Conservation (phyloP, 495 filamentous ascomycete species). For the Penicillium antarcticum region DNA sequence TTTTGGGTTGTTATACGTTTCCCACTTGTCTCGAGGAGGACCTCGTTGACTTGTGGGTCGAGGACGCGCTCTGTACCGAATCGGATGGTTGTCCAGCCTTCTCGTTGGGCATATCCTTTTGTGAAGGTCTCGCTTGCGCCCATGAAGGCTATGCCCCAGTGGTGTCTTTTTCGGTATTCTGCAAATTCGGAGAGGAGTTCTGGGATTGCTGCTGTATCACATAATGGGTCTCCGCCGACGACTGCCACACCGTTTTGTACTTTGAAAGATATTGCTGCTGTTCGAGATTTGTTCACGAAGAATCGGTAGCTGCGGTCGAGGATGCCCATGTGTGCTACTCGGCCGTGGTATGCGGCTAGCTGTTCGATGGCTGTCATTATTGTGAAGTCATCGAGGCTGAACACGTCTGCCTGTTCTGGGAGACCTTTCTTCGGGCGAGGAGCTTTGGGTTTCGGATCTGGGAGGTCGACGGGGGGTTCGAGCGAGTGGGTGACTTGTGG, state of each 20-base stretch:
- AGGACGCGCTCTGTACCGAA: slow-evolving; percentile 41
- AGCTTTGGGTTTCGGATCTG: neutral
- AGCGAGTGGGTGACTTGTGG: neutral
- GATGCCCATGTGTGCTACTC: slow-evolving; percentile 44
- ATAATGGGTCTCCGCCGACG: slow-evolving; percentile 41
- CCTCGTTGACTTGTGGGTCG: slow-evolving; percentile 38
- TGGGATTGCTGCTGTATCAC: slow-evolving; percentile 16
- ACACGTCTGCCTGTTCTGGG: slow-evolving; percentile 13
- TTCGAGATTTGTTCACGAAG: slow-evolving; percentile 33
- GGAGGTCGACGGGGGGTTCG: neutral
- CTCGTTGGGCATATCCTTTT: slow-evolving; percentile 17
- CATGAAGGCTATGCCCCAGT: slow-evolving; percentile 35
- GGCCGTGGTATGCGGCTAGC: slow-evolving; percentile 31
- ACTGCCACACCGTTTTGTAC: slow-evolving; percentile 33
- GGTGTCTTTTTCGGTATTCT: slow-evolving; percentile 24
- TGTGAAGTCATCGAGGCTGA: slow-evolving; percentile 27
- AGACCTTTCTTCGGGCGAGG: neutral
- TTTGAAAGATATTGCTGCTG: slow-evolving; percentile 41
- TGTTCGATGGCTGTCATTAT: slow-evolving; percentile 27
- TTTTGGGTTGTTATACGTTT: slow-evolving; percentile 38
- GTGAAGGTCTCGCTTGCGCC: slow-evolving; percentile 33
- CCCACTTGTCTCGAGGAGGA: slow-evolving; percentile 33
- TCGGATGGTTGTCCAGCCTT: slow-evolving; percentile 35
- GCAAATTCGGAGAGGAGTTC: slow-evolving; percentile 35
- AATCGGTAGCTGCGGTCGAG: slow-evolving; percentile 41